Conservation (phyloP, 202 grass and related monocot species). For the Musa balbisiana region DNA sequence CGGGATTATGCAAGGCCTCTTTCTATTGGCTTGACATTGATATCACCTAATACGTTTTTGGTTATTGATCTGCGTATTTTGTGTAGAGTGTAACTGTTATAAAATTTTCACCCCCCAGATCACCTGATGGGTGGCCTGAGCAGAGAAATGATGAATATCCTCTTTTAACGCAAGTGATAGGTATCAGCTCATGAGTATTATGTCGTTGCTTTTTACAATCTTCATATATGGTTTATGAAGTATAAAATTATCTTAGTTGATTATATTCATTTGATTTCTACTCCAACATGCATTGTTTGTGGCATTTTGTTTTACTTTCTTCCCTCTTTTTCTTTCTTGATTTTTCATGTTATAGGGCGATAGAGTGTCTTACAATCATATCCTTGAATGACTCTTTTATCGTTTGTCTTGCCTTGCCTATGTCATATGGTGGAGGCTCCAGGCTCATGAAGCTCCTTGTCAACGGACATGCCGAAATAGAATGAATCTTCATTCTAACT, state of each 20-base stretch:
- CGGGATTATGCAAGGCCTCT: not conserved
- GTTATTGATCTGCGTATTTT: conserved; percentile 4
- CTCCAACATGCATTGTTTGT: not conserved
- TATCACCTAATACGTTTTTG: not conserved
- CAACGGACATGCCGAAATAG: conserved; percentile 94
- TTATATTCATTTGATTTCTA: not conserved
- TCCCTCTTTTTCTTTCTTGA: not conserved
- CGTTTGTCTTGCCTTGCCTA: conserved; percentile 30
- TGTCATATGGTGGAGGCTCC: conserved; percentile 97
- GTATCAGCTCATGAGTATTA: conserved; percentile 22
- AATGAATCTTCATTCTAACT: too few relatives aligned
- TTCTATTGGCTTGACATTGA: not conserved
- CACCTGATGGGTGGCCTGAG: conserved; percentile 84
- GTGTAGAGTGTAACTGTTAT: conserved; percentile 67
- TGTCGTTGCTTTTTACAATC: not conserved
- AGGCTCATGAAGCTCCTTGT: conserved; percentile 97
- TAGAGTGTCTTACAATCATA: conserved; percentile 4
- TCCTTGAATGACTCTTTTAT: conserved; percentile 1
- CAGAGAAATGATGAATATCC: conserved; percentile 99
- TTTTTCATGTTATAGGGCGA: not conserved
- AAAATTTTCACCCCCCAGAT: conserved; percentile 98
- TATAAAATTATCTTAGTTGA: not conserved
- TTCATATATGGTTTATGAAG: not conserved
- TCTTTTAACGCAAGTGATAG: conserved; percentile 90
- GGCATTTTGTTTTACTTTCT: not conserved